Base-by-base conservation (phyloP, 768 basidiomycete species). In the Lanmaoa pseudosensibilis region DNA sequence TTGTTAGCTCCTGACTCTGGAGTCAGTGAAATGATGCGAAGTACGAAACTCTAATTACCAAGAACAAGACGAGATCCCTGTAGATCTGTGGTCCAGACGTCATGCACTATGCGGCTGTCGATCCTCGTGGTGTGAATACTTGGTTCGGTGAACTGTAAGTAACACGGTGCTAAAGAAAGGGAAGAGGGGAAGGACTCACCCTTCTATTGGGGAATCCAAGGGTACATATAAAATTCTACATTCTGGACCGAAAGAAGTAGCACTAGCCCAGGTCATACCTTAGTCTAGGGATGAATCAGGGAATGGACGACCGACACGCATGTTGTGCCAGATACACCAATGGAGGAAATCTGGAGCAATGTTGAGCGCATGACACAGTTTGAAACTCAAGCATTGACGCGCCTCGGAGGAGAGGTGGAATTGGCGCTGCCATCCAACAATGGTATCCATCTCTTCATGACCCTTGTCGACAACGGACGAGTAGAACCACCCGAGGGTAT, bases 81-180 rank as follows among this genome's bases (percentile, higher is more conserved):
- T 6, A 89, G 70, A 66, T 83, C 77, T 34, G 84, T 76, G 3
- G 78, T 70, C 75, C 85, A 82, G 19, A 89, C 73, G 60, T 89
- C 87, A 54, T 80, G 74, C 25, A 81, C 73, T 25, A 64, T 59
- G 36, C 67, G 75, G 66, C 74, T 57, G 67, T 74, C 60, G 66
- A 75, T 57, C 73, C 76, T 62, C 30, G 57, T 56, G 21, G 57
- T 41, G 34, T 60, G 58, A 21, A 59, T 57, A 27, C 68, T 62
- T 37, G 12, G 46, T 34, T 34, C 9, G 25, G 10, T 54, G 37
- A 55, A 23, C 12, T n/a, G 52, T 45, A 34, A 52, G 47, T 11
- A 18, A 32, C 4, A 11, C 12, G 1, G 32, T 15, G 12, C 1
- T 8, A 19, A 10, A 23, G 18, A 37, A 18, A 19, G 15, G 39